These are phyloP conservation scores for Luzula sylvatica DNA, from an alignment of 176 grass and related monocot genomes.

Conservation along the genomic window DNA sequence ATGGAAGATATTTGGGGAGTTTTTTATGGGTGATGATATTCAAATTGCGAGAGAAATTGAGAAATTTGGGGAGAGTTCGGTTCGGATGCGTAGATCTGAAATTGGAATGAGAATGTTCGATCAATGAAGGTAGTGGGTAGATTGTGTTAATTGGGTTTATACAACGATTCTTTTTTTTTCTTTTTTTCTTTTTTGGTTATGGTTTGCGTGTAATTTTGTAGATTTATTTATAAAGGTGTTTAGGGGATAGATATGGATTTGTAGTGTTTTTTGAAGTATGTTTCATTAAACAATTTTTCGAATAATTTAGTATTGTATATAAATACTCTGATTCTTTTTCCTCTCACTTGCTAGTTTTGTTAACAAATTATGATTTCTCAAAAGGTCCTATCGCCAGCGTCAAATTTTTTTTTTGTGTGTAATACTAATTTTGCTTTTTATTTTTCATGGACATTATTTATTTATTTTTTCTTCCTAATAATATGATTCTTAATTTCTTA, in stretches of 20 bases:
- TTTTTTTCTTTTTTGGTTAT: background rate
- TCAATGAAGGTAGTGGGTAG: conserved; percentile 18
- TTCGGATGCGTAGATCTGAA: conserved; percentile 25
- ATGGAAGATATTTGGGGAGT: conserved; percentile 43
- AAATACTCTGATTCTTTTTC: conserved; percentile 4
- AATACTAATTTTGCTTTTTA: too few species aligned
- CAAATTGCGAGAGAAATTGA: conserved; percentile 73
- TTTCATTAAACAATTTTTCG: too few species aligned
- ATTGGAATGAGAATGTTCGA: conserved; percentile 42
- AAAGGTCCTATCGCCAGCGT: too few species aligned
- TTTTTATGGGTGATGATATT: conserved; percentile 50
- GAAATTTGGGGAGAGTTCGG: conserved; percentile 36
- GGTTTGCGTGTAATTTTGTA: conserved; percentile 42
- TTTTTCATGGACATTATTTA: too few species aligned
- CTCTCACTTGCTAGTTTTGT: conserved; percentile 3
- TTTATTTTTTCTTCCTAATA: too few species aligned
- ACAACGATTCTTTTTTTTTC: conserved; percentile 9
- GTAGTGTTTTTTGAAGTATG: too few species aligned
- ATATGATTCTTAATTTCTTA: too few species aligned
- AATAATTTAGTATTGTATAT: conserved; percentile 8
- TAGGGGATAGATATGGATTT: too few species aligned
- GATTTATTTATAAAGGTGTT: conserved; percentile 27
- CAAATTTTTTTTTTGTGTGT: too few species aligned
- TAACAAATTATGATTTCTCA: conserved; percentile 5
- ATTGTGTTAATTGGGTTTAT: background rate